A percentile compares a stretch with the other conserved stretches of the same genome.
These are phyloP conservation scores for Kregervanrija fluxuum DNA, from an alignment of 805 yeast species.

Conservation along the genomic window DNA sequence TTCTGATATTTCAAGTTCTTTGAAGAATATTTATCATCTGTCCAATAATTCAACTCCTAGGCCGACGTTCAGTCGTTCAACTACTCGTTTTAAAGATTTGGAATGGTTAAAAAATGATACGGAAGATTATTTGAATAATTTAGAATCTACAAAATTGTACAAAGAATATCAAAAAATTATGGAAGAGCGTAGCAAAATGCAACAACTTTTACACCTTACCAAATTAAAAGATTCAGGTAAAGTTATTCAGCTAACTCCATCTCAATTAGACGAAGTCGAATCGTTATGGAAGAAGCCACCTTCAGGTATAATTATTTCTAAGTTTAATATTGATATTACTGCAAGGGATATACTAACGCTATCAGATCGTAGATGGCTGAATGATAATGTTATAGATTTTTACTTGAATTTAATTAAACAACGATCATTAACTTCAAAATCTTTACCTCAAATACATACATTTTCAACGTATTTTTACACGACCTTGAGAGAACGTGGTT, in stretches of 20 bases:
- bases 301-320: conserved; percentile 25
- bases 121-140: conserved; percentile 24
- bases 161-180: conserved; percentile 37
- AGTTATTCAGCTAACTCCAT: conserved; percentile 24
- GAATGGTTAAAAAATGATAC: conserved; percentile 26
- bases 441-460: conserved; percentile 42
- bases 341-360: conserved; percentile 67
- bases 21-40: background rate
- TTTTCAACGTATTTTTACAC: conserved; percentile 89
- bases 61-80: conserved; percentile 15
- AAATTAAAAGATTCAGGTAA: conserved; percentile 30
- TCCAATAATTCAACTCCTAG: background rate
- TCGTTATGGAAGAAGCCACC: conserved; percentile 26
- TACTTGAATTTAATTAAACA: conserved; percentile 53
- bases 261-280: conserved; percentile 30
- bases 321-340: conserved; percentile 49
- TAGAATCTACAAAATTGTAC: conserved; percentile 26
- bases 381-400: conserved; percentile 84
- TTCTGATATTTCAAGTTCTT: background rate
- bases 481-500: conserved; percentile 64
- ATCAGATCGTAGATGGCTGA: conserved; percentile 71
- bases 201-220: conserved; percentile 28
- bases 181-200: conserved; percentile 33
- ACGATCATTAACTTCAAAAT: conserved; percentile 19
- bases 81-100: conserved; percentile 22